A percentile compares a stretch with the other conserved stretches of the same genome.
Conservation (phyloP, 2,329 filamentous ascomycete genomes). For the Tolypocladium sp. region DNA sequence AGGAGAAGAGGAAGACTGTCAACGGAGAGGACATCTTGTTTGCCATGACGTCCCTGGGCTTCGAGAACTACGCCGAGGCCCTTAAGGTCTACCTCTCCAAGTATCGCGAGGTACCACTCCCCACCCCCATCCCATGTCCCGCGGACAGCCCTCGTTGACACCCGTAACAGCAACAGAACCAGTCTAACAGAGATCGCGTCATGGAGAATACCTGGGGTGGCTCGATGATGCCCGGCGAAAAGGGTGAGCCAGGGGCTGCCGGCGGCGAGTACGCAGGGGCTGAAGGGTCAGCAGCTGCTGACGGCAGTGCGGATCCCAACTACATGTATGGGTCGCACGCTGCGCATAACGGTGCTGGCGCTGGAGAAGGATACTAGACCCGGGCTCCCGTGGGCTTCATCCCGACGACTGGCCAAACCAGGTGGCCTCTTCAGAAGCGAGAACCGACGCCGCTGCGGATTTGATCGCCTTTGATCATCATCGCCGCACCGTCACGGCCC, state of each 20-base stretch:
- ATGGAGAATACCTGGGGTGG: constrained; percentile 24
- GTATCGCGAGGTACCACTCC: constrained; percentile 71
- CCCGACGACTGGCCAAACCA: background rate
- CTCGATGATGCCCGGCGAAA: constrained; percentile 22
- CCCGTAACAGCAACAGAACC: constrained; percentile 27
- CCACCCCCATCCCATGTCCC: background rate
- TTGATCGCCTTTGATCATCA: background rate
- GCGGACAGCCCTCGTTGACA: constrained; percentile 3
- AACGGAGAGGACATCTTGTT: constrained; percentile 98
- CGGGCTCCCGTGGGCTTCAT: background rate
- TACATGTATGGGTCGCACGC: constrained; percentile 47
- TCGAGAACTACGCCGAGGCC: constrained; percentile 97
- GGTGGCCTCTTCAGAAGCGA: background rate
- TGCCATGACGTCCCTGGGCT: constrained; percentile 96
- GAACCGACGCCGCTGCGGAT: background rate
- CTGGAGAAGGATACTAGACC: constrained; percentile 40
- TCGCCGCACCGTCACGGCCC: background rate
- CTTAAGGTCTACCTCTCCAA: constrained; percentile 97
- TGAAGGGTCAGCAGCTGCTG: constrained; percentile 29
- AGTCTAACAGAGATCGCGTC: constrained; percentile 29
- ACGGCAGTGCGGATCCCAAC: constrained; percentile 29
- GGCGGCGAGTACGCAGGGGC: constrained; percentile 31
- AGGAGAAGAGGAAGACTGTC: constrained; percentile 98
- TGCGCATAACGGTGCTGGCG: constrained; percentile 49
- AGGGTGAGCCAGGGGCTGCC: constrained; percentile 17